Evolutionary conservation across 2,329 filamentous ascomycete species (phyloP).

Genomic region (Neobulgaria alba): DNA sequence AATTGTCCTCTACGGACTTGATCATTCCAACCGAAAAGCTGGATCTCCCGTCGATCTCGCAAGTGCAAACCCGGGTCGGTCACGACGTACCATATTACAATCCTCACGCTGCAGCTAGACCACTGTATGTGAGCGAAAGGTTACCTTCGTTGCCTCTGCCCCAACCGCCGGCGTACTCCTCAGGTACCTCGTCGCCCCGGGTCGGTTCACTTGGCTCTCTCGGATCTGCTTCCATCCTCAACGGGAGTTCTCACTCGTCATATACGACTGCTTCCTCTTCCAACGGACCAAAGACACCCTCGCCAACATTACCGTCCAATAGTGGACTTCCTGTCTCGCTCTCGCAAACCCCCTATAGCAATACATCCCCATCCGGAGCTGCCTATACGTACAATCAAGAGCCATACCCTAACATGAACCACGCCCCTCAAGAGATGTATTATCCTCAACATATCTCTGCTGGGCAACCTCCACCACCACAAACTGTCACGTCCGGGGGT

Average conservation of each 20-base stretch:
- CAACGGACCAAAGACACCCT: slow-evolving; percentile 68
- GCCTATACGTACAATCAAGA: slow-evolving; percentile 34
- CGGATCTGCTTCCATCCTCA: slow-evolving; percentile 42
- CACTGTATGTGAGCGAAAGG: slow-evolving; percentile 64
- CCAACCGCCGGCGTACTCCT: slow-evolving; percentile 52
- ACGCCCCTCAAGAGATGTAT: slow-evolving; percentile 74
- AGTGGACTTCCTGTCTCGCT: slow-evolving; percentile 34
- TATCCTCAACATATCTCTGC: slow-evolving; percentile 73
- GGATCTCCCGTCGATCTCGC: slow-evolving; percentile 83
- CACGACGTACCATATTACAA: slow-evolving; percentile 65
- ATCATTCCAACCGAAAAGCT: slow-evolving; percentile 67
- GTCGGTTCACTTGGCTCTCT: slow-evolving; percentile 58
- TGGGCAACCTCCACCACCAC: slow-evolving; percentile 64
- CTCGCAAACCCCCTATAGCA: slow-evolving; percentile 28
- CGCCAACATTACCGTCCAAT: slow-evolving; percentile 53
- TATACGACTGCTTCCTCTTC: slow-evolving; percentile 44
- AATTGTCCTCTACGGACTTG: slow-evolving; percentile 26
- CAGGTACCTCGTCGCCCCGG: slow-evolving; percentile 66
- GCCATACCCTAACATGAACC: slow-evolving; percentile 61
- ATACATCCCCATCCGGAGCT: slow-evolving; percentile 30
- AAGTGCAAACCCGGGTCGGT: slow-evolving; percentile 72
- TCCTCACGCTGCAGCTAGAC: slow-evolving; percentile 52
- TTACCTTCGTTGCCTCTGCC: slow-evolving; percentile 63
- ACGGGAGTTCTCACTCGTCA: slow-evolving; percentile 45
- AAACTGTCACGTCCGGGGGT: slow-evolving; percentile 65